Conservation (phyloP, 768 basidiomycete genomes). For the Tricholoma flavovirens region DNA sequence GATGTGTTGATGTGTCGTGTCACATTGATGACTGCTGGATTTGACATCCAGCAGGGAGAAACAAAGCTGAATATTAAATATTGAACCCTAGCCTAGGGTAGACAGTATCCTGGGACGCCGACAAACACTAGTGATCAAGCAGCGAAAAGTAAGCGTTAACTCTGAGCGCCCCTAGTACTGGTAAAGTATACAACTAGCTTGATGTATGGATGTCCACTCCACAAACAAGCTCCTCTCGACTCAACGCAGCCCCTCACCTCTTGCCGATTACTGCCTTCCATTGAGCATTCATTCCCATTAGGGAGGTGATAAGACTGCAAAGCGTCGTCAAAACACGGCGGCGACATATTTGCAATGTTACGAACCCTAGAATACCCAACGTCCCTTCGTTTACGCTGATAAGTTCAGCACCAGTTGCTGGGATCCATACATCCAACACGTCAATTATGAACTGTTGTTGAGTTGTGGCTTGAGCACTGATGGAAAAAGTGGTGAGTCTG, state of each 20-base stretch:
- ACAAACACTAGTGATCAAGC: too few relatives aligned
- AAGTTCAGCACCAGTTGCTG: conserved; percentile 74
- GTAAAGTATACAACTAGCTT: too few relatives aligned
- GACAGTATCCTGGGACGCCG: too few relatives aligned
- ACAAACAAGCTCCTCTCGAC: background rate
- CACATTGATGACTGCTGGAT: too few relatives aligned
- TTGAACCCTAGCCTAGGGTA: too few relatives aligned
- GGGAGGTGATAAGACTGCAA: conserved; percentile 59
- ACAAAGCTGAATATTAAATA: too few relatives aligned
- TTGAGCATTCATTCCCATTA: conserved; percentile 63
- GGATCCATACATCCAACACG: conserved; percentile 83
- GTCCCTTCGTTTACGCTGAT: conserved; percentile 78
- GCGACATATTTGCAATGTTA: conserved; percentile 7
- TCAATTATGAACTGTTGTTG: conserved; percentile 83
- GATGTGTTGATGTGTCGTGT: too few relatives aligned
- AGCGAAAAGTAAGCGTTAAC: too few relatives aligned
- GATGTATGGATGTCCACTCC: too few relatives aligned
- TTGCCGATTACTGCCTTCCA: conserved; percentile 52
- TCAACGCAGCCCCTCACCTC: conserved; percentile 26
- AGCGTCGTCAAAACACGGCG: background rate
- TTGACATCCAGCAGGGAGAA: too few relatives aligned
- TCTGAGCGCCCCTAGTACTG: too few relatives aligned
- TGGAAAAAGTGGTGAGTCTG: background rate
- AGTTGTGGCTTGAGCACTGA: conserved; percentile 57
- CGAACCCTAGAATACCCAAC: conserved; percentile 80